A percentile compares a stretch with the other conserved stretches of the same genome.
These are phyloP conservation scores for Rhamnella rubrinervis DNA, from an alignment of 331 rosid genomes.

Conservation along the genomic window DNA sequence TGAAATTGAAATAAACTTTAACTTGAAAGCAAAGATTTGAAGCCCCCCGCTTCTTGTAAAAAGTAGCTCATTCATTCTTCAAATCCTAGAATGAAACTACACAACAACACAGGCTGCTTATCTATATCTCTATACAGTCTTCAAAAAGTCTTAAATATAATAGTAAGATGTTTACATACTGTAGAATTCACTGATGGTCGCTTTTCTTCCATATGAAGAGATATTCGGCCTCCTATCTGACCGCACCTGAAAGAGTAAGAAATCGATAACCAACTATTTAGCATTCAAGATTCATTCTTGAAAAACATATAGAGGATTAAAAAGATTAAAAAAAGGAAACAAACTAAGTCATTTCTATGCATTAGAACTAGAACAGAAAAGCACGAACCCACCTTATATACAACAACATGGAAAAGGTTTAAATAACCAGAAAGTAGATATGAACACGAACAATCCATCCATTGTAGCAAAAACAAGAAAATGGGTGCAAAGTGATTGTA, in stretches of 20 bases:
- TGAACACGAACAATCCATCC: slow-evolving; percentile 64
- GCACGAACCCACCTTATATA: slow-evolving; percentile 49
- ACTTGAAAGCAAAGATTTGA: neutral
- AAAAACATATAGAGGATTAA: neutral
- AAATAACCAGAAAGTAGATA: slow-evolving; percentile 52
- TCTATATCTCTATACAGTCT: neutral
- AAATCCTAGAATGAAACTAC: neutral
- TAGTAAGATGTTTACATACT: slow-evolving; percentile 31
- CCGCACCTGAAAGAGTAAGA: slow-evolving; percentile 39
- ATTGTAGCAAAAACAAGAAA: slow-evolving; percentile 47
- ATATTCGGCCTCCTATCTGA: slow-evolving; percentile 43
- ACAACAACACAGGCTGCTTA: no score
- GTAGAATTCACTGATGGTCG: slow-evolving; percentile 66
- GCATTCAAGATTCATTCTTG: neutral
- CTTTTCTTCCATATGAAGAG: slow-evolving; percentile 58
- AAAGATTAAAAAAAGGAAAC: neutral
- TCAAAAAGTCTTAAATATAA: neutral
- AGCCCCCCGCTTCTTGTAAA: neutral
- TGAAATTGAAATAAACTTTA: no score
- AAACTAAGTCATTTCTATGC: neutral
- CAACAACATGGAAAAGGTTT: slow-evolving; percentile 56
- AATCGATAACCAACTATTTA: slow-evolving; percentile 15
- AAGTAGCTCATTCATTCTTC: neutral
- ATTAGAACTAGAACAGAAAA: neutral
- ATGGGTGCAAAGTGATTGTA: slow-evolving; percentile 58